phyloP scores from a whole-genome alignment of 139 green algal genomes.

The Coelastrella sp. region DNA sequence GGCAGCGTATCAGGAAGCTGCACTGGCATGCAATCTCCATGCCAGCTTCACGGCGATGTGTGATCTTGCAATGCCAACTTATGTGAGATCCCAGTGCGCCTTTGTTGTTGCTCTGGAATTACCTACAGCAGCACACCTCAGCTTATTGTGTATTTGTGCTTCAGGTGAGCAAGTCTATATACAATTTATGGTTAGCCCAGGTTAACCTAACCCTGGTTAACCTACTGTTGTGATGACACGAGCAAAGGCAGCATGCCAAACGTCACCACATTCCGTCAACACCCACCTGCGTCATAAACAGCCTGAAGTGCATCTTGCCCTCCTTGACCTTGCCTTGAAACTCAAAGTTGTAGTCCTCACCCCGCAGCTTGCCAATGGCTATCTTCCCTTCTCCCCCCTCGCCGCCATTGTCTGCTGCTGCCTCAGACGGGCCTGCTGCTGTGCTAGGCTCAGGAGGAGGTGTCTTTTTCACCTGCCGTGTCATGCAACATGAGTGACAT shows the following conservation, averaged over 20 bases:
- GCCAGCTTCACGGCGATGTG: too few species aligned
- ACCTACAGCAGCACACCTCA: too few species aligned
- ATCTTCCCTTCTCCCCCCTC: slow-evolving; percentile 50
- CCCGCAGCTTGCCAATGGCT: slow-evolving; percentile 80
- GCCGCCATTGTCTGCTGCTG: slow-evolving; percentile 1
- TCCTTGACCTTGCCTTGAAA: slow-evolving; percentile 82
- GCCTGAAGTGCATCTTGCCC: slow-evolving; percentile 88
- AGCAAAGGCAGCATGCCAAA: background rate
- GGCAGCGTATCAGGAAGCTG: too few species aligned
- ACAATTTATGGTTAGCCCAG: too few species aligned
- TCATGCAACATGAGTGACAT: background rate
- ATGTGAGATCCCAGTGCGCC: too few species aligned
- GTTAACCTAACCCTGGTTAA: too few species aligned
- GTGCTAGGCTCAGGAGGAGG: slow-evolving; percentile 14
- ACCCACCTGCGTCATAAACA: slow-evolving; percentile 79
- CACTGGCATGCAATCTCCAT: too few species aligned
- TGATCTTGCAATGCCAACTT: too few species aligned
- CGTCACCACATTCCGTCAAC: background rate
- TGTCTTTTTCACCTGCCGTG: slow-evolving; percentile 33
- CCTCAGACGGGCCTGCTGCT: background rate
- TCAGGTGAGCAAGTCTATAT: too few species aligned
- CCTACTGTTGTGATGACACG: background rate
- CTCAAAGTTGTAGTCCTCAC: slow-evolving; percentile 93
- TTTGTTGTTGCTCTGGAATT: too few species aligned
- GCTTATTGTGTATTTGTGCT: too few species aligned